These are phyloP conservation scores for Escallonia herrerae DNA, from an alignment of 129 eudicot species.

Conservation along the genomic window DNA sequence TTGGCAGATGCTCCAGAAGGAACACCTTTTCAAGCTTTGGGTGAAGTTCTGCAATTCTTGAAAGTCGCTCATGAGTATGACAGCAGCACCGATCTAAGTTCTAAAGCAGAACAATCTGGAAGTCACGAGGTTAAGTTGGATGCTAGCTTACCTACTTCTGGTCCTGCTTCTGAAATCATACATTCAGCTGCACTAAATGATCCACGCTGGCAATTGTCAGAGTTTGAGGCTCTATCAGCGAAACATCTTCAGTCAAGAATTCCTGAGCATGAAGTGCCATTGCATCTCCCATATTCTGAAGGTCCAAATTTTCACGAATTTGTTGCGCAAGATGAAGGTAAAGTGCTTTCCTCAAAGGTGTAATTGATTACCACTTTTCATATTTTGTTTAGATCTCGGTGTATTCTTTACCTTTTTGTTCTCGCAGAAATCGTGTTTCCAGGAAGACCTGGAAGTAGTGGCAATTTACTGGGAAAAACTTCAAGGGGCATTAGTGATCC, in stretches of 20 bases:
- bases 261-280: conserved; percentile 29
- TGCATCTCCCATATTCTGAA: conserved; percentile 29
- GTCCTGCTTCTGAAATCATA: conserved; percentile 27
- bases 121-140: conserved; percentile 27
- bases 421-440: conserved; percentile 74
- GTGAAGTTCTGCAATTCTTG: conserved; percentile 77
- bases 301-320: conserved; percentile 43
- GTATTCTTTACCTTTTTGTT: conserved; percentile 3
- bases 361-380: not conserved
- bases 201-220: conserved; percentile 46
- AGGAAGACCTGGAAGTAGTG: conserved; percentile 74
- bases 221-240: conserved; percentile 28
- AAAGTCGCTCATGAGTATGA: conserved; percentile 29
- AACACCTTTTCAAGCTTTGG: conserved; percentile 63
- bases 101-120: conserved; percentile 32
- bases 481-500: conserved; percentile 26
- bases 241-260: conserved; percentile 26
- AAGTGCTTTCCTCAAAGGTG: not conserved
- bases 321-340: conserved; percentile 71
- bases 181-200: conserved; percentile 28
- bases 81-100: conserved; percentile 22
- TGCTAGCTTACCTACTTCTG: conserved; percentile 11
- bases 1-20: conserved; percentile 73
- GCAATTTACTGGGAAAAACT: conserved; percentile 32
- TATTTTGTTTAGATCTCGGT: not conserved